Base-by-base conservation (phyloP, 495 filamentous ascomycete genomes). In the Bryoglossum gracile region DNA sequence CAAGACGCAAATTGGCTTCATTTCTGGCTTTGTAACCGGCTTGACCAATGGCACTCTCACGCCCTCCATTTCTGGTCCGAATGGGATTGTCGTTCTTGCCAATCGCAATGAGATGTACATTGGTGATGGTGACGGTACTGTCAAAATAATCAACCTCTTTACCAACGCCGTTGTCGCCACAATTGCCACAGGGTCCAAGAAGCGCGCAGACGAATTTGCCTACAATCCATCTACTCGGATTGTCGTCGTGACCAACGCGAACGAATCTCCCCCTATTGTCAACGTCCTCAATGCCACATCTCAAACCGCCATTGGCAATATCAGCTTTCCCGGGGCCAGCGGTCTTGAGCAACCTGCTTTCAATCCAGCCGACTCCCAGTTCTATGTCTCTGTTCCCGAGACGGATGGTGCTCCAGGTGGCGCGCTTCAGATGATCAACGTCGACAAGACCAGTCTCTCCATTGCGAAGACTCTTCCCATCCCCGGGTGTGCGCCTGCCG, bases 121-220 rank as follows among this genome's bases (percentile, higher is more conserved):
- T 25, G 41, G 41, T 8, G 41, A 43, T 24, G 41, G 41, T 10
- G 23, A 43, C 41, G 41, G 41, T 17, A 43, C 41, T 8, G 22
- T 43, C 26, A 43, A 43, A n/a, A n/a, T n/a, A n/a, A n/a, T n/a
- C n/a, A n/a, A n/a, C n/a, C n/a, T n/a, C n/a, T n/a, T n/a, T n/a
- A n/a, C n/a, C n/a, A n/a, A n/a, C n/a, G n/a, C n/a, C n/a, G n/a
- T n/a, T n/a, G n/a, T n/a, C n/a, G n/a, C n/a, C n/a, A n/a, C n/a
- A n/a, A n/a, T n/a, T n/a, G n/a, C n/a, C n/a, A n/a, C n/a, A n/a
- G n/a, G n/a, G n/a, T n/a, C n/a, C n/a, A n/a, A n/a, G n/a, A 43
- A 22, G 13, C 39, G 39, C 22, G 39, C 39, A 4, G 39, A 43
- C 39, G 39, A 43, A 21, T 8, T 43, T 6, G 16, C 17, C 24